phyloP scores from a whole-genome alignment of 139 green algal genomes.

The Chlorella sorokiniana region DNA sequence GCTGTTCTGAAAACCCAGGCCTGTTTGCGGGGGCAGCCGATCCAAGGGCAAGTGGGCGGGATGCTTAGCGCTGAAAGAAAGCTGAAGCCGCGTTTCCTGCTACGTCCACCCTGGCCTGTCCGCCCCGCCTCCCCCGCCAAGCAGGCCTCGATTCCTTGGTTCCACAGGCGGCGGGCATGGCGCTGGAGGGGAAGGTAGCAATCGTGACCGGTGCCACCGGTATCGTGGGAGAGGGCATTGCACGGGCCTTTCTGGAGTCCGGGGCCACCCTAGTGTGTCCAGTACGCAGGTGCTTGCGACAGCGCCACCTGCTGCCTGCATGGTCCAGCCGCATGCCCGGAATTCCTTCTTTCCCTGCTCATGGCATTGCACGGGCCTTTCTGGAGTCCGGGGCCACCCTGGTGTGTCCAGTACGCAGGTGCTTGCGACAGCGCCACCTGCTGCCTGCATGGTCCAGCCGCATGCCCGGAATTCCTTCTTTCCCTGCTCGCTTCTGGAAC shows the following conservation, averaged over 20 bases:
- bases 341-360: too few species aligned
- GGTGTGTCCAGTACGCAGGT: slow-evolving; percentile 5
- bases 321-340: too few species aligned
- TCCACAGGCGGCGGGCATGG: background rate
- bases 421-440: too few species aligned
- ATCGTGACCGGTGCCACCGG: slow-evolving; percentile 6
- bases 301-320: too few species aligned
- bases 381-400: slow-evolving; percentile 10
- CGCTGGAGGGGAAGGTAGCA: background rate
- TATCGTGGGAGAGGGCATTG: slow-evolving; percentile 38
- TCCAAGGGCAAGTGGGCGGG: too few species aligned
- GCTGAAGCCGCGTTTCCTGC: too few species aligned
- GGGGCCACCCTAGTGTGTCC: slow-evolving; percentile 15
- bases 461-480: background rate
- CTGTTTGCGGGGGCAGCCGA: too few species aligned
- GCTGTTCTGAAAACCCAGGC: too few species aligned
- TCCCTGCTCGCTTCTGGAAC: background rate
- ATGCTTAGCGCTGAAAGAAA: too few species aligned
- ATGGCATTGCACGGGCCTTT: slow-evolving; percentile 24
- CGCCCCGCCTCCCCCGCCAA: too few species aligned
- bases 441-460: too few species aligned
- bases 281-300: background rate
- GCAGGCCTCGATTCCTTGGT: background rate
- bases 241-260: background rate
- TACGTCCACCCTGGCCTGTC: too few species aligned